Conservation (phyloP, 805 yeast genomes). For the Candida loeiensis region DNA sequence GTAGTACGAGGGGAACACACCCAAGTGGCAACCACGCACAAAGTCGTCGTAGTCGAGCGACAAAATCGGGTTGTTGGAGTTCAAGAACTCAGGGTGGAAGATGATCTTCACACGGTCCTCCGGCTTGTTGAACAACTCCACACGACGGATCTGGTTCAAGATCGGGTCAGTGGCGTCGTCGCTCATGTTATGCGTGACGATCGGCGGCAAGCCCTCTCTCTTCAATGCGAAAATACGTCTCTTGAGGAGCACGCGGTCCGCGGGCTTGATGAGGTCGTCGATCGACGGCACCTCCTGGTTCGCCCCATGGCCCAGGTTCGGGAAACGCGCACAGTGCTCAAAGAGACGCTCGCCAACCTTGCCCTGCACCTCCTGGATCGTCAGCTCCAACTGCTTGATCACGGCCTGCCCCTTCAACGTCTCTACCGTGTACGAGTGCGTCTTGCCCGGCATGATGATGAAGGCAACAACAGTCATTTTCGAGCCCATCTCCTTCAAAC, state of each 20-base stretch:
- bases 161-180: slow-evolving; percentile 92
- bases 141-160: slow-evolving; percentile 85
- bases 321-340: slow-evolving; percentile 79
- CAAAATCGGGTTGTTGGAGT: slow-evolving; percentile 89
- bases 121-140: slow-evolving; percentile 83
- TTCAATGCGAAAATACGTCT: slow-evolving; percentile 91
- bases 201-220: slow-evolving; percentile 86
- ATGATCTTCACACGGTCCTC: slow-evolving; percentile 91
- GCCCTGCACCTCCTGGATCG: slow-evolving; percentile 83
- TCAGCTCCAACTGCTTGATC: slow-evolving; percentile 81
- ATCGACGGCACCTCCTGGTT: slow-evolving; percentile 64
- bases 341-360: slow-evolving; percentile 83
- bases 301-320: slow-evolving; percentile 39
- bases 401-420: slow-evolving; percentile 96
- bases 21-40: slow-evolving; percentile 96
- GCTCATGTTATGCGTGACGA: slow-evolving; percentile 94
- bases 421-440: slow-evolving; percentile 92
- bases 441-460: slow-evolving; percentile 96
- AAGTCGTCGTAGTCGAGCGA: slow-evolving; percentile 95
- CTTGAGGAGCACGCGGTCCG: slow-evolving; percentile 84
- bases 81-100: slow-evolving; percentile 96
- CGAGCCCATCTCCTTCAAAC: slow-evolving; percentile 74
- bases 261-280: slow-evolving; percentile 78
- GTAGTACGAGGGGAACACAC: slow-evolving; percentile 96
- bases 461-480: slow-evolving; percentile 94